These are phyloP conservation scores for Echinosophora koreensis DNA, from an alignment of 306 rosid species.

Conservation along the genomic window DNA sequence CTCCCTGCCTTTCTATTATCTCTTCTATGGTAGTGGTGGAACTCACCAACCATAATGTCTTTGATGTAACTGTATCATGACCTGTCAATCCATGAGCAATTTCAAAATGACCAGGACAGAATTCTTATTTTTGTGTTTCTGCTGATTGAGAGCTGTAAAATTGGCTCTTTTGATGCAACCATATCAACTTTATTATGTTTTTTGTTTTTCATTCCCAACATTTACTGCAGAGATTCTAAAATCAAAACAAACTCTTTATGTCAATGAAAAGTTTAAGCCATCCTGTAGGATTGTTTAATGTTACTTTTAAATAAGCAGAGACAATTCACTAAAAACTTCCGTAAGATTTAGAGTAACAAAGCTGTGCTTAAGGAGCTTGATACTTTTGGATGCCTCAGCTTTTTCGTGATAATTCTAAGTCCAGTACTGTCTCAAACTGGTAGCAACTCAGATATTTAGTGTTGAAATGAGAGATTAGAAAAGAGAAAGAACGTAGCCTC, in stretches of 20 bases:
- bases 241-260: constrained; percentile 1
- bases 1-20: constrained; percentile 6
- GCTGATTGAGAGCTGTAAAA: neutral
- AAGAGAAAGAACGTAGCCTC: no score
- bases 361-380: neutral
- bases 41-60: constrained; percentile 4
- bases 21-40: constrained; percentile 2
- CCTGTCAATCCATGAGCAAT: constrained; percentile 5
- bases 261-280: constrained; percentile 15
- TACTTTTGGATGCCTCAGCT: neutral
- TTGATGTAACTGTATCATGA: neutral
- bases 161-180: constrained; percentile 11
- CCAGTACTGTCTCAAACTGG: neutral
- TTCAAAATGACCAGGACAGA: neutral
- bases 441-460: no score
- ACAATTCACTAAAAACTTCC: neutral
- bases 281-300: neutral
- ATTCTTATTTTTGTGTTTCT: neutral
- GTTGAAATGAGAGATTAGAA: no score
- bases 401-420: neutral
- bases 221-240: neutral
- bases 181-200: constrained; percentile 2
- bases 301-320: neutral
- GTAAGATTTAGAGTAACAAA: neutral
- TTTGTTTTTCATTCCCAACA: neutral